Evolutionary conservation across 495 filamentous ascomycete species (phyloP), one percentile per base, ranked within the genome.

Genomic region (Xylaria cubensis): DNA sequence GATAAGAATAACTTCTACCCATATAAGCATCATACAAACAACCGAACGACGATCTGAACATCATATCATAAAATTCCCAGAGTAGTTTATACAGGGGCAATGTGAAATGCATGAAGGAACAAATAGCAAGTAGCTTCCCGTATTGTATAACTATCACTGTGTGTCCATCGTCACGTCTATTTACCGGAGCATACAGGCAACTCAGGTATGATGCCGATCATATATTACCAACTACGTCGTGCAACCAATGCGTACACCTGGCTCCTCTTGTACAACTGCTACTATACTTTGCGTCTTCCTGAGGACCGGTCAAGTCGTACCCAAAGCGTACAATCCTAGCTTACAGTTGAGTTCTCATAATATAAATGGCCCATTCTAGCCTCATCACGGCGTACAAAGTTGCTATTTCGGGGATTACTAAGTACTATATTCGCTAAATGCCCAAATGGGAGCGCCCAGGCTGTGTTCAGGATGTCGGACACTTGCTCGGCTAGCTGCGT

Each of bases 351-450:
- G 61, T 42, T 36, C 39, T 12, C 10, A 12, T 21, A 17, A 9
- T 19, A 41, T 6, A 21, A 10, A 34, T 21, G 4, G 42, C 53
- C 17, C 15, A 36, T 59, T 34, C 8, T 2, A 56, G 53, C 24
- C 53, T 7, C 34, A 32, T 1, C 26, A 41, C 21, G 44, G 29
- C 3, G 26, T 19, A 21, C 24, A 34, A 48, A 24, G 19, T 29
- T 46, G 53, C 4, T 12, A 4, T 32, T 55, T 71, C 61, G 59
- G 69, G 44, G 50, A 58, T 63, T 51, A 71, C 69, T 12, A 56
- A 51, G 12, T 12, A 51, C 10, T 21, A 9, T 44, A 34, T 46
- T 64, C 46, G 46, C 44, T 36, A 71, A 64, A 64, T 9, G 13
- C 44, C 50, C 48, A 36, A 64, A 64, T 44, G 32, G 36, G 24